Evolutionary conservation across 495 filamentous ascomycete species (phyloP).

Genomic region (Acidomyces sp.): DNA sequence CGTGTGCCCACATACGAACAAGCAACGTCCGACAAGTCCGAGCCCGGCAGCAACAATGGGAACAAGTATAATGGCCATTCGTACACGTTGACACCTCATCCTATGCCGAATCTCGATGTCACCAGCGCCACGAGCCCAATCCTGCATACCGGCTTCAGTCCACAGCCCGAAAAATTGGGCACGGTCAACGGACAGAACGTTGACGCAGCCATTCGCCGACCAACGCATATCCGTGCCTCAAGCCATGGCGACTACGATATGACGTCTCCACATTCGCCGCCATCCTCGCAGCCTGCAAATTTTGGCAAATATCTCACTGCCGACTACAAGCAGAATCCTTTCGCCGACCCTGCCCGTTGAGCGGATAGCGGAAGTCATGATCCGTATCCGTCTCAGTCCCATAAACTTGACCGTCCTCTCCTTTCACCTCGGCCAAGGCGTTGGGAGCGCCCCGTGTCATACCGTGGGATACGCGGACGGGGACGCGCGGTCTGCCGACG

Average conservation of each 20-base stretch:
- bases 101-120: slow-evolving; percentile 23
- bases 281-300: background rate
- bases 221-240: slow-evolving; percentile 25
- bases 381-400: slow-evolving; percentile 16
- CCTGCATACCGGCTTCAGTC: slow-evolving; percentile 13
- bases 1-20: slow-evolving; percentile 19
- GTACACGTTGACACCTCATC: slow-evolving; percentile 26
- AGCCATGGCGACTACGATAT: slow-evolving; percentile 26
- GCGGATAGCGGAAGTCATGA: slow-evolving; percentile 17
- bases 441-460: slow-evolving; percentile 16
- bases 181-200: slow-evolving; percentile 25
- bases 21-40: slow-evolving; percentile 6
- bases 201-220: slow-evolving; percentile 22
- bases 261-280: slow-evolving; percentile 20
- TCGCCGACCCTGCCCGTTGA: slow-evolving; percentile 23
- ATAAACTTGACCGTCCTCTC: slow-evolving; percentile 28
- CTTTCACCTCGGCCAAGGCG: slow-evolving; percentile 20
- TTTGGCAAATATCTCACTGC: no score
- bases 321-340: slow-evolving; percentile 27
- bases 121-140: slow-evolving; percentile 14
- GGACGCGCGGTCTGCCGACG: slow-evolving; percentile 4
- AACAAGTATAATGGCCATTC: slow-evolving; percentile 17
- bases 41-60: slow-evolving; percentile 15
- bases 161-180: slow-evolving; percentile 22
- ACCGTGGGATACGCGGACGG: slow-evolving; percentile 7